These are phyloP conservation scores for Lachancea sp. DNA, from an alignment of 805 yeast species.

Conservation along the genomic window DNA sequence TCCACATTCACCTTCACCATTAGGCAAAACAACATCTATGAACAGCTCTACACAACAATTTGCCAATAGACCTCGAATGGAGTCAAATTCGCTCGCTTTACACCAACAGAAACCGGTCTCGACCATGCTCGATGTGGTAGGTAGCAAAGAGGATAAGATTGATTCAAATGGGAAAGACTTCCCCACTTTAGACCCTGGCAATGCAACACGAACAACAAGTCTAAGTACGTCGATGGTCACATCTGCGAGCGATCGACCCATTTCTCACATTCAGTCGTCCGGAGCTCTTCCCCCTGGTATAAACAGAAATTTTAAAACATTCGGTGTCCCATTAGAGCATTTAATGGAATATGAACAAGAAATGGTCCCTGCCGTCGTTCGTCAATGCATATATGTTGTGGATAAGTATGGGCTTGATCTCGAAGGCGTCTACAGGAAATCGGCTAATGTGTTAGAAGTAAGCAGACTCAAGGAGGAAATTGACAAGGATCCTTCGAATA, in stretches of 20 bases:
- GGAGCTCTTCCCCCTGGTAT: conserved; percentile 35
- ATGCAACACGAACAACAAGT: conserved; percentile 22
- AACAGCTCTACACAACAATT: neutral
- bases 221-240: conserved; percentile 22
- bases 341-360: conserved; percentile 78
- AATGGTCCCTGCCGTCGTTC: conserved; percentile 85
- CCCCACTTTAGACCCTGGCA: conserved; percentile 29
- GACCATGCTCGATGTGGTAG: conserved; percentile 5
- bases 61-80: conserved; percentile 3
- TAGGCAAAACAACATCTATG: neutral
- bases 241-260: conserved; percentile 24
- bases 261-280: conserved; percentile 31
- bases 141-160: neutral
- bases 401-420: conserved; percentile 78
- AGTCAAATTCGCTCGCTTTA: conserved; percentile 10
- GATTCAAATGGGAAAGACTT: conserved; percentile 4
- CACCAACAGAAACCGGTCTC: conserved; percentile 8
- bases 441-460: conserved; percentile 71
- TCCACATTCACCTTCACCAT: neutral
- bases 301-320: conserved; percentile 44
- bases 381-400: conserved; percentile 78
- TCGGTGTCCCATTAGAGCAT: conserved; percentile 78
- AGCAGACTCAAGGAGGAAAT: conserved; percentile 66
- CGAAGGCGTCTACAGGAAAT: conserved; percentile 85
- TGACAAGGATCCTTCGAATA: conserved; percentile 67